phyloP scores from a whole-genome alignment of 805 yeast species.

The Saccharomycopsis fibuligera region DNA sequence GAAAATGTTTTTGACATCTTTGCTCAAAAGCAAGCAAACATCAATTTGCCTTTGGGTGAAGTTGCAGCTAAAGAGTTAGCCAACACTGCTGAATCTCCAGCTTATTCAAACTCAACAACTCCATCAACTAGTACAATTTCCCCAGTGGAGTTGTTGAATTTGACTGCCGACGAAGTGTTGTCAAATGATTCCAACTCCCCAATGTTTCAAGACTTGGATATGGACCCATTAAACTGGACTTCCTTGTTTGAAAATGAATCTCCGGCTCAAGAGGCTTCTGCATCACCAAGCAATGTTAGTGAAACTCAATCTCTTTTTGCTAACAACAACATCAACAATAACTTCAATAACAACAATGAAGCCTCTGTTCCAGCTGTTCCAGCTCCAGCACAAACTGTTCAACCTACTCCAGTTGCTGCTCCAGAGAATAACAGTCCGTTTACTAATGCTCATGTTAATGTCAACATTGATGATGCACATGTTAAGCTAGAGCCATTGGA shows the following conservation, averaged over 20 bases:
- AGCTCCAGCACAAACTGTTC: not conserved
- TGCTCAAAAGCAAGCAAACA: slow-evolving; percentile 16
- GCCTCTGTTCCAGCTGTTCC: too few relatives aligned
- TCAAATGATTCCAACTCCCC: slow-evolving; percentile 40
- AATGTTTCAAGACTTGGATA: slow-evolving; percentile 50
- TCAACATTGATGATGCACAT: too few relatives aligned
- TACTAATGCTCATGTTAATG: not conserved
- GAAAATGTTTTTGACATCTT: slow-evolving; percentile 21
- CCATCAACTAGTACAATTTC: slow-evolving; percentile 32
- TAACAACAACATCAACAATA: too few relatives aligned
- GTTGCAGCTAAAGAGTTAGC: slow-evolving; percentile 24
- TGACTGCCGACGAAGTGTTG: slow-evolving; percentile 48
- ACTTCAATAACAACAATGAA: too few relatives aligned
- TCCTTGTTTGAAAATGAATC: slow-evolving; percentile 49
- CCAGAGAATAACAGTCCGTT: too few relatives aligned
- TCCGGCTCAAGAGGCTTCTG: slow-evolving; percentile 22
- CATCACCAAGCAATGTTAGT: not conserved
- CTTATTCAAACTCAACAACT: slow-evolving; percentile 24
- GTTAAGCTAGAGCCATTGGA: too few relatives aligned
- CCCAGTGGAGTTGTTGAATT: slow-evolving; percentile 48
- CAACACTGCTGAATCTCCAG: slow-evolving; percentile 24
- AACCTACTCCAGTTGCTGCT: too few relatives aligned
- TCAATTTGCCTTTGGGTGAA: slow-evolving; percentile 28
- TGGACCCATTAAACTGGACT: slow-evolving; percentile 48
- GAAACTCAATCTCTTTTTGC: not conserved